Evolutionary conservation across 441 rosid species (phyloP).

Genomic region (Dalechampia spathulata): DNA sequence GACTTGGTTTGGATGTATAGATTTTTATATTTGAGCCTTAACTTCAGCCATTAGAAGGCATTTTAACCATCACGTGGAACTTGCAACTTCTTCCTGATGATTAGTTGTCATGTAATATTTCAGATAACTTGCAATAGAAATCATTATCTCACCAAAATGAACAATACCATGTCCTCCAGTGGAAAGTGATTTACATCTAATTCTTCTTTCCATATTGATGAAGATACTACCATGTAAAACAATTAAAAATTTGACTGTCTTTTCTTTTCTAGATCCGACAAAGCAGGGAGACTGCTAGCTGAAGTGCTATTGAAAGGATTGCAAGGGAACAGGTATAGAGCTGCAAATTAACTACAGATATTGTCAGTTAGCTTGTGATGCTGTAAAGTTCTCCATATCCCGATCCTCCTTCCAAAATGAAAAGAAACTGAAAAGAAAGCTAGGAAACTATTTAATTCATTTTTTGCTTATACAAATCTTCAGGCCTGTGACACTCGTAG

Average conservation of each 20-base stretch:
- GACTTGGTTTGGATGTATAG: too few species aligned
- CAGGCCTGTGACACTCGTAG: conserved; percentile 91
- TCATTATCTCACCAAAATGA: too few species aligned
- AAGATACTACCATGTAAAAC: too few species aligned
- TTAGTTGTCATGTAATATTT: too few species aligned
- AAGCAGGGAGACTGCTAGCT: conserved; percentile 83
- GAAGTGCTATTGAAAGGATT: conserved; percentile 75
- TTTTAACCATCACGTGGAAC: too few species aligned
- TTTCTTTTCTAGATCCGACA: conserved; percentile 58
- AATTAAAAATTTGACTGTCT: too few species aligned
- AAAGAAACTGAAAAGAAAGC: neutral
- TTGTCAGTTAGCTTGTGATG: neutral
- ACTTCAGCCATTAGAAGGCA: too few species aligned
- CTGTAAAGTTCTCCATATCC: neutral
- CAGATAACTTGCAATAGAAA: too few species aligned
- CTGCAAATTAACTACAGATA: neutral
- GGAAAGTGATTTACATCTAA: neutral
- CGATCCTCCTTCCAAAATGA: neutral
- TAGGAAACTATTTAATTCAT: conserved; percentile 1
- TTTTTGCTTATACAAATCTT: conserved; percentile 15
- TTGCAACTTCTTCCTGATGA: too few species aligned
- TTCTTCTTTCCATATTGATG: too few species aligned
- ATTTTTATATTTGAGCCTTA: too few species aligned
- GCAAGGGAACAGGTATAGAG: conserved; percentile 79
- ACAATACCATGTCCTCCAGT: too few species aligned